Base-by-base conservation (phyloP, 179 eudicot species). In the Kewa caespitosa region DNA sequence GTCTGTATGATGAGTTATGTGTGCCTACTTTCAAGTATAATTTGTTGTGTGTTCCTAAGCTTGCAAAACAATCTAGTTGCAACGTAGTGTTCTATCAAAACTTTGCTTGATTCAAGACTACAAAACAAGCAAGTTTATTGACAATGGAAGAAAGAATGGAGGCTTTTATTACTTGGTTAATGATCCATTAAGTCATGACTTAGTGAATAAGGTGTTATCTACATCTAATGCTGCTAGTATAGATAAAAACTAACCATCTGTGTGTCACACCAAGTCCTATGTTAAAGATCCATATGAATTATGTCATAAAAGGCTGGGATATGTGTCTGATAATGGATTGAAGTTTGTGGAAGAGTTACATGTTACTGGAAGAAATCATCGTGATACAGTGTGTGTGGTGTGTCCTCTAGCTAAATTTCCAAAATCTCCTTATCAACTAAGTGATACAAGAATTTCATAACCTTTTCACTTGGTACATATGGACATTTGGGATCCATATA, bases 231-330 rank as follows among this genome's bases (percentile, higher is more conserved):
- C n/a, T n/a, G n/a, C n/a, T n/a, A n/a, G n/a, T n/a, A n/a, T n/a
- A n/a, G n/a, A n/a, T n/a, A n/a, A n/a, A n/a, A n/a, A n/a, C n/a
- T n/a, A n/a, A n/a, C n/a, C n/a, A n/a, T n/a, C n/a, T n/a, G n/a
- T n/a, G n/a, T n/a, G n/a, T n/a, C n/a, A n/a, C n/a, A n/a, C n/a
- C 28, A 30, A 48, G 39, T 0, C 14, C 7, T 6, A 4, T 25
- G 30, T 15, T 5, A 5, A n/a, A 23, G 48, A 39, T 0, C 0
- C 12, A 20, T 54, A 39, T 67, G 25, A 32, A 0, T 12, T 71
- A 12, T 71, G 74, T 63, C 74, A 71, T 15, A 4, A 17, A 10
- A 71, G 64, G 20, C 14, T 71, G 3, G 63, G 74, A 0, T 64
- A 71, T 46, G 39, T 17, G 2, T 27, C 74, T 18, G 2, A 17